Conservation (phyloP, 2,329 filamentous ascomycete species). For the Talaromyces sp. region DNA sequence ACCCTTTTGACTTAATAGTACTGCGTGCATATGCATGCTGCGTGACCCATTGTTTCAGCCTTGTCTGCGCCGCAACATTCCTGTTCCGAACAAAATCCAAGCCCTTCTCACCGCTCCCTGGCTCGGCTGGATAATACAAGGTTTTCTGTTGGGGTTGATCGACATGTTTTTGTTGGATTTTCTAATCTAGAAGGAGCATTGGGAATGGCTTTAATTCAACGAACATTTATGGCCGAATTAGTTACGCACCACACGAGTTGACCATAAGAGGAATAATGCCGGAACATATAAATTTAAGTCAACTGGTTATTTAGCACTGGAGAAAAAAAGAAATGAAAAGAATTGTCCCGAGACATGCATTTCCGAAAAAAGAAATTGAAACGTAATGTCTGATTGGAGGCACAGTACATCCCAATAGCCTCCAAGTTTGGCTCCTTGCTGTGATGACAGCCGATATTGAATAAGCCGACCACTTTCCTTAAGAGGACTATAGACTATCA, state of each 20-base stretch:
- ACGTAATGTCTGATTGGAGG: background rate
- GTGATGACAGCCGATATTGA: background rate
- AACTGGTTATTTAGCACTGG: background rate
- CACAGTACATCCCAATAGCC: background rate
- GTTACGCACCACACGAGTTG: background rate
- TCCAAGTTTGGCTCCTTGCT: background rate
- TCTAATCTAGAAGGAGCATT: background rate
- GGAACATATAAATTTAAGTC: too few relatives aligned
- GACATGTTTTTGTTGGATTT: background rate
- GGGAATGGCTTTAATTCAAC: background rate
- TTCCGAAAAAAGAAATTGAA: background rate
- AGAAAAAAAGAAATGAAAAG: background rate
- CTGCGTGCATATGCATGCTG: background rate
- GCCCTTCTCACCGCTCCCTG: background rate
- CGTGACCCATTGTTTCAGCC: background rate
- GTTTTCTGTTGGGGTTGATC: background rate
- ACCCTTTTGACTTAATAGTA: background rate
- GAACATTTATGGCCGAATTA: background rate
- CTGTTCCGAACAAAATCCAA: background rate
- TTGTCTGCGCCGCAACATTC: background rate
- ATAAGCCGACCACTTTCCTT: background rate
- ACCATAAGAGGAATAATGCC: background rate
- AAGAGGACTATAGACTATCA: background rate
- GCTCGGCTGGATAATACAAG: background rate
- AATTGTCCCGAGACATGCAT: background rate